These are phyloP conservation scores for Botrytis paeoniae DNA, from an alignment of 2,329 filamentous ascomycete species.

Conservation along the genomic window DNA sequence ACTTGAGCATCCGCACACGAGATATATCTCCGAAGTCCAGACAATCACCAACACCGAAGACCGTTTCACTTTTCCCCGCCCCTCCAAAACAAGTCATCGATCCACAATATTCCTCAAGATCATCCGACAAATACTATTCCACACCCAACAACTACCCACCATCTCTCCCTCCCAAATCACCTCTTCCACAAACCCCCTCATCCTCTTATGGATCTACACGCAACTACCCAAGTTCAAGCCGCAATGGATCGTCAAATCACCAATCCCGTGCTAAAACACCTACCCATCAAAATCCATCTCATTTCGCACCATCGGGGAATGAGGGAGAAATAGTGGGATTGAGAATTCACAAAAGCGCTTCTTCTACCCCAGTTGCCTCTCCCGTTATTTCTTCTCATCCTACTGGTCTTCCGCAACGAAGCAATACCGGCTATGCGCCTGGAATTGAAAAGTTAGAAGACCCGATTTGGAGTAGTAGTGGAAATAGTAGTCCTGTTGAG, in stretches of 20 bases:
- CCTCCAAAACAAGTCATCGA: slow-evolving; percentile 8
- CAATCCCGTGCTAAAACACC: not conserved
- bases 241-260: not conserved
- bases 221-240: not conserved
- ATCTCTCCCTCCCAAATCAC: not conserved
- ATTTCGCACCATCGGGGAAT: not conserved
- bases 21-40: not conserved
- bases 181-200: slow-evolving; percentile 6
- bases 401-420: not conserved
- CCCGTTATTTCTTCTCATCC: not conserved
- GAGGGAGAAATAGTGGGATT: not conserved
- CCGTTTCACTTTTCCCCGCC: slow-evolving; percentile 10
- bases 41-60: not conserved
- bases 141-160: not conserved
- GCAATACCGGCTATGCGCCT: slow-evolving; percentile 1
- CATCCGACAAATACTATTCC: slow-evolving; percentile 1
- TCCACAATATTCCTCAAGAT: not conserved
- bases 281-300: not conserved
- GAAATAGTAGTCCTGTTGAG: not conserved
- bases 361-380: not conserved
- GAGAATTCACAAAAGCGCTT: slow-evolving; percentile 4
- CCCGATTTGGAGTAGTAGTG: not conserved
- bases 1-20: slow-evolving; percentile 10
- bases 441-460: slow-evolving; percentile 14
- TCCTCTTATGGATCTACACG: not conserved